Conservation (phyloP, 106 monocot species). For the Dendrobium chrysotoxum region DNA sequence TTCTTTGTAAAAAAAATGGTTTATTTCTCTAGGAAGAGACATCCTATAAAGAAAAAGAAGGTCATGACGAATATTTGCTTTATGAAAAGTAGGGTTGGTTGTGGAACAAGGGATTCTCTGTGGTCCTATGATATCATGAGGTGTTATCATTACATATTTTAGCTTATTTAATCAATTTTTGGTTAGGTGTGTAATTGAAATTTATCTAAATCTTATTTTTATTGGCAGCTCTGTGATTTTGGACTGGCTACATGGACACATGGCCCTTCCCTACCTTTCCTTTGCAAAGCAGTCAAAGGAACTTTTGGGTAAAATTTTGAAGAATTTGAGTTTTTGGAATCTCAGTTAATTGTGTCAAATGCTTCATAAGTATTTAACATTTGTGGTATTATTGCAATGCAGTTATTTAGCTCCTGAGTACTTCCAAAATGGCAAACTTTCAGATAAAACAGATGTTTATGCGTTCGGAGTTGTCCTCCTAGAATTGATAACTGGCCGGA, state of each 20-base stretch:
- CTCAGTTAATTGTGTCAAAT: neutral
- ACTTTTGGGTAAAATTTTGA: conserved; percentile 68
- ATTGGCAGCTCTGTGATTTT: conserved; percentile 77
- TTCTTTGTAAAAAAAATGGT: neutral
- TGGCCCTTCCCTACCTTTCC: conserved; percentile 73
- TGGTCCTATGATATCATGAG: conserved; percentile 1
- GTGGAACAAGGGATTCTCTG: conserved; percentile 1
- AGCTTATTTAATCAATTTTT: neutral
- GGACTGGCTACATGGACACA: conserved; percentile 83
- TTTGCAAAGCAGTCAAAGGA: conserved; percentile 88
- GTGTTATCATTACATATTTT: neutral
- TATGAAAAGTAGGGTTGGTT: neutral
- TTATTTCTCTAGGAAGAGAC: neutral
- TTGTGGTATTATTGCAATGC: conserved; percentile 15
- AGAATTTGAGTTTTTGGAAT: neutral
- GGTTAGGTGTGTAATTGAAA: neutral
- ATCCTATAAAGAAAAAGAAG: neutral
- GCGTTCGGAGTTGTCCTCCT: conserved; percentile 80
- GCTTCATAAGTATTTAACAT: neutral
- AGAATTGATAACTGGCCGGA: conserved; percentile 73
- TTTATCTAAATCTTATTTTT: conserved; percentile 4
- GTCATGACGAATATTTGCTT: neutral
- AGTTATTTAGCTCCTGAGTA: conserved; percentile 93
- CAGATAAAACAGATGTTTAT: conserved; percentile 89
- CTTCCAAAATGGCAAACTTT: conserved; percentile 87